Evolutionary conservation across 2,329 filamentous ascomycete species (phyloP).

Genomic region (Emergomyces pasteurianus): DNA sequence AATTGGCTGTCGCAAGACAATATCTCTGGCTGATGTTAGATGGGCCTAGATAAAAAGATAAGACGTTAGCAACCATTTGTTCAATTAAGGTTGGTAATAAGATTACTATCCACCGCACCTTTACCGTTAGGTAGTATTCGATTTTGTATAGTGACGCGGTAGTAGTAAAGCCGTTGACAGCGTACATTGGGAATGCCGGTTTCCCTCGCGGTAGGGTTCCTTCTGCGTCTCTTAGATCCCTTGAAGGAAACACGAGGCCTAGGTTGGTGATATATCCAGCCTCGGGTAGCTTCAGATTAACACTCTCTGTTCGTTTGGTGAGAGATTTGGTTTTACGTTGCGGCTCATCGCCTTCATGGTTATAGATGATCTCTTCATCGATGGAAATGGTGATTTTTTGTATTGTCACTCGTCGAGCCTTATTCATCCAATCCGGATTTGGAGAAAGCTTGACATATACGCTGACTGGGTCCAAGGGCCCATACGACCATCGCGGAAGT

Average conservation of each 20-base stretch:
- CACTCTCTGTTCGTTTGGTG: conserved; percentile 67
- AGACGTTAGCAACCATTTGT: not conserved
- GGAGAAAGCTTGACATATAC: conserved; percentile 92
- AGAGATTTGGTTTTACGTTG: conserved; percentile 80
- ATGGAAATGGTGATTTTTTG: conserved; percentile 87
- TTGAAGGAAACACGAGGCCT: conserved; percentile 78
- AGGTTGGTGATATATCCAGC: conserved; percentile 88
- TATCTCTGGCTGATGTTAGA: conserved; percentile 77
- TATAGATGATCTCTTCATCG: conserved; percentile 97
- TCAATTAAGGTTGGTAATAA: conserved; percentile 1
- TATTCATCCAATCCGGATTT: conserved; percentile 81
- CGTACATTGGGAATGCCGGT: conserved; percentile 78
- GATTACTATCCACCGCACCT: conserved; percentile 44
- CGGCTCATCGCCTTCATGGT: conserved; percentile 92
- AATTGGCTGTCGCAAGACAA: conserved; percentile 78
- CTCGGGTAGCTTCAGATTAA: conserved; percentile 78
- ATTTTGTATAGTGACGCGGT: conserved; percentile 94
- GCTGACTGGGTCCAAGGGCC: conserved; percentile 84
- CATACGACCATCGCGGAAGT: conserved; percentile 90
- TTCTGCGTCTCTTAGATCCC: conserved; percentile 75
- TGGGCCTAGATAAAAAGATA: conserved; percentile 51
- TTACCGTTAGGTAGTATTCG: conserved; percentile 89
- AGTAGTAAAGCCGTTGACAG: conserved; percentile 83
- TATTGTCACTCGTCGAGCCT: conserved; percentile 84
- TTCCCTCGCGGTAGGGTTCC: conserved; percentile 78